Evolutionary conservation across 352 stramenopile genomes (phyloP).

Genomic region (Phytophthora chlamydospora): DNA sequence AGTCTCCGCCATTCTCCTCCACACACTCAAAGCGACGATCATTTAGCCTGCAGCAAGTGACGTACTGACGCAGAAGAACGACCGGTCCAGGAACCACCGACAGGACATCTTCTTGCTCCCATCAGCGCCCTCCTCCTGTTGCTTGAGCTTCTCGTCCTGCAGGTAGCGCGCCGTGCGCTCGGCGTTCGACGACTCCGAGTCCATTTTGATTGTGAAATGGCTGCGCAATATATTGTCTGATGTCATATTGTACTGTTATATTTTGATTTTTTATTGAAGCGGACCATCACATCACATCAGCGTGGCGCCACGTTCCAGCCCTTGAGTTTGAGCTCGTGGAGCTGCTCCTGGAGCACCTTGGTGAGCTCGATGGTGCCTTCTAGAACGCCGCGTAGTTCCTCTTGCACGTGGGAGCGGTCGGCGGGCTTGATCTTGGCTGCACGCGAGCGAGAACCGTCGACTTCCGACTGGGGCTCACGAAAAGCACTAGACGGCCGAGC

Average conservation of each 20-base stretch:
- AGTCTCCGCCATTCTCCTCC: slow-evolving; percentile 24
- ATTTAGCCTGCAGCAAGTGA: slow-evolving; percentile 17
- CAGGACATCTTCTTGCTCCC: slow-evolving; percentile 66
- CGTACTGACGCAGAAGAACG: slow-evolving; percentile 88
- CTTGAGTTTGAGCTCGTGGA: slow-evolving; percentile 83
- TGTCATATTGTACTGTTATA: too few species aligned
- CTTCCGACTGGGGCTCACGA: slow-evolving; percentile 17
- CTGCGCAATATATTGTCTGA: too few species aligned
- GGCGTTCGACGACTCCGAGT: slow-evolving; percentile 40
- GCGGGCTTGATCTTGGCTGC: slow-evolving; percentile 35
- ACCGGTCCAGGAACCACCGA: slow-evolving; percentile 79
- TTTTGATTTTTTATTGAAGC: slow-evolving; percentile 6
- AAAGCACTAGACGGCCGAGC: slow-evolving; percentile 9
- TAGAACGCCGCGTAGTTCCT: slow-evolving; percentile 72
- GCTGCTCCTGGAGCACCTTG: slow-evolving; percentile 74
- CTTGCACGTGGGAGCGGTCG: slow-evolving; percentile 66
- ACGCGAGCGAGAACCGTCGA: slow-evolving; percentile 15
- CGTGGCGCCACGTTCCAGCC: slow-evolving; percentile 67
- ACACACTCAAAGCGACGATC: slow-evolving; percentile 8
- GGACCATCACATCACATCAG: slow-evolving; percentile 10
- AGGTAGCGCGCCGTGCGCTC: slow-evolving; percentile 72
- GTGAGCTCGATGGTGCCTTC: slow-evolving; percentile 71
- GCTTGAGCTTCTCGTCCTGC: slow-evolving; percentile 49
- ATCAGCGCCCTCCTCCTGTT: slow-evolving; percentile 35
- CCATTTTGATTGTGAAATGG: slow-evolving; percentile 8